Conservation (phyloP, 805 yeast genomes). For the Nematodospora valgi region DNA sequence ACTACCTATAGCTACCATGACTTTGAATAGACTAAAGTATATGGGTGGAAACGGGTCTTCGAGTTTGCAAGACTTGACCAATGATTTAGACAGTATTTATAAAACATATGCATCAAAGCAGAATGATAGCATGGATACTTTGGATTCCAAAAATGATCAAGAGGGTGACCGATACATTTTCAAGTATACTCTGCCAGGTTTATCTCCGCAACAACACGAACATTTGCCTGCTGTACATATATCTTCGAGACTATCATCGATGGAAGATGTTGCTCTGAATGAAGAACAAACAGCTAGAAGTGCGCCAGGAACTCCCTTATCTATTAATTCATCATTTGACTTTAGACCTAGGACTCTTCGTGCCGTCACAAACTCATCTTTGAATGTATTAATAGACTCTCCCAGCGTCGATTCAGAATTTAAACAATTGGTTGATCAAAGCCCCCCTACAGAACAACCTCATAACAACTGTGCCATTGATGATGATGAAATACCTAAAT, state of each 20-base stretch:
- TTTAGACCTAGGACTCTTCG: slow-evolving; percentile 20
- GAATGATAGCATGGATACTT: slow-evolving; percentile 22
- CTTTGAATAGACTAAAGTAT: slow-evolving; percentile 3
- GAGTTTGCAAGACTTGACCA: slow-evolving; percentile 17
- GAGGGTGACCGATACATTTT: slow-evolving; percentile 10
- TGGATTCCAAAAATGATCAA: slow-evolving; percentile 22
- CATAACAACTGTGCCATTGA: not conserved
- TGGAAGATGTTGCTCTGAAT: slow-evolving; percentile 9
- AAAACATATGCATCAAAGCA: slow-evolving; percentile 13
- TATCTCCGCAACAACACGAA: not conserved
- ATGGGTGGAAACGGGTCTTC: slow-evolving; percentile 5
- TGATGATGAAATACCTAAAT: slow-evolving; percentile 7
- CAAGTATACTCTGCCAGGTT: slow-evolving; percentile 1
- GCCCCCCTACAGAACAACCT: slow-evolving; percentile 9
- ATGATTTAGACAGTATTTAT: slow-evolving; percentile 26
- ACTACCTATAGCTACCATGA: too few species aligned
- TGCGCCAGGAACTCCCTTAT: slow-evolving; percentile 31
- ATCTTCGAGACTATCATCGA: slow-evolving; percentile 22
- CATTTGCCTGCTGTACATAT: slow-evolving; percentile 16
- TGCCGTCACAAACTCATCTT: slow-evolving; percentile 31
- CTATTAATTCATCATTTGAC: slow-evolving; percentile 28
- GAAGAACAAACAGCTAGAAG: slow-evolving; percentile 15
- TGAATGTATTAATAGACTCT: slow-evolving; percentile 33
- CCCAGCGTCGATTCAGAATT: slow-evolving; percentile 21
- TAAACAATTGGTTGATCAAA: slow-evolving; percentile 12